These are phyloP conservation scores for Colletotrichum eremochloae DNA, from an alignment of 2,329 filamentous ascomycete genomes.

Conservation along the genomic window DNA sequence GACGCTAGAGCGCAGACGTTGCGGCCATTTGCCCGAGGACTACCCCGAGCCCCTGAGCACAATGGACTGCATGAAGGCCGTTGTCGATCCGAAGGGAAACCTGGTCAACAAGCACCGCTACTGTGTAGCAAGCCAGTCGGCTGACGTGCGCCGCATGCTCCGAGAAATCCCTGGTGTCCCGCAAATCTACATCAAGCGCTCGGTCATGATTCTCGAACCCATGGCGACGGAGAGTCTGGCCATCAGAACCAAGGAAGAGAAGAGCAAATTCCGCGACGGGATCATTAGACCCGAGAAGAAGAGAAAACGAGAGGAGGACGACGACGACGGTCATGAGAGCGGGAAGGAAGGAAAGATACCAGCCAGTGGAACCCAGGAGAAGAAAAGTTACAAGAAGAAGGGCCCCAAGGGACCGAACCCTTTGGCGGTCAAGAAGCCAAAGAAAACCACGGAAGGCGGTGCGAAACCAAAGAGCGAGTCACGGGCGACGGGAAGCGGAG, in stretches of 20 bases:
- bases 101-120: slow-evolving; percentile 84
- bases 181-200: slow-evolving; percentile 82
- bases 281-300: slow-evolving; percentile 68
- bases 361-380: slow-evolving; percentile 46
- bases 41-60: slow-evolving; percentile 78
- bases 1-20: slow-evolving; percentile 76
- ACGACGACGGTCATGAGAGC: slow-evolving; percentile 53
- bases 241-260: slow-evolving; percentile 77
- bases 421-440: slow-evolving; percentile 77
- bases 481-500: slow-evolving; percentile 44
- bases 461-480: slow-evolving; percentile 45
- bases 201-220: slow-evolving; percentile 79
- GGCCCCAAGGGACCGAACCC: slow-evolving; percentile 80
- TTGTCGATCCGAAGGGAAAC: slow-evolving; percentile 82
- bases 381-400: slow-evolving; percentile 68
- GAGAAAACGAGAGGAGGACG: slow-evolving; percentile 64
- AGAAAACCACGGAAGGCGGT: slow-evolving; percentile 58
- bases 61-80: slow-evolving; percentile 77
- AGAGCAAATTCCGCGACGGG: slow-evolving; percentile 79
- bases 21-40: slow-evolving; percentile 80
- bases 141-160: slow-evolving; percentile 72
- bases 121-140: slow-evolving; percentile 80
- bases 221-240: slow-evolving; percentile 78
- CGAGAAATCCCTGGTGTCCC: slow-evolving; percentile 79
- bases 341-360: slow-evolving; percentile 45